Base-by-base conservation (phyloP, 2,329 filamentous ascomycete genomes). In the Calonectria pteridis region DNA sequence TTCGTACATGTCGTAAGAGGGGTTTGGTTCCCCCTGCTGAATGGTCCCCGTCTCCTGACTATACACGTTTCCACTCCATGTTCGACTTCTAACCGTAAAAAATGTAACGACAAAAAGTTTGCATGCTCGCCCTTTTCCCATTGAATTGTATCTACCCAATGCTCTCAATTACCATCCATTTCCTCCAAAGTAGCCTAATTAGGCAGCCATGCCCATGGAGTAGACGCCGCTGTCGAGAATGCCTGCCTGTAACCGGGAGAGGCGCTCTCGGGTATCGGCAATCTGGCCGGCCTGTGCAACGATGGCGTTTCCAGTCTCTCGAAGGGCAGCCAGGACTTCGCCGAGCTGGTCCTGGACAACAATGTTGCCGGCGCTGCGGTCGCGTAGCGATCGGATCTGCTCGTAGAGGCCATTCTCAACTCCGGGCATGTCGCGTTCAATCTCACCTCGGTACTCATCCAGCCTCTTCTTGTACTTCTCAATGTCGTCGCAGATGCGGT, bases 381-480 rank as follows among this genome's bases (percentile, higher is more conserved):
- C 84, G 9, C 84, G 81, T 20, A 86, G 75, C 16, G 80, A 77
- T 29, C 84, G 80, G 63, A 87, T 85, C 73, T 86, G 84, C 73
- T 87, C 86, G 72, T 87, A 87, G 20, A 87, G 81, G 0, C 86
- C 86, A 67, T 87, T 86, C 78, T 87, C 86, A 2, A 87, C 86
- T 33, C 86, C 85, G 3, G 86, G 86, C 86, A 87, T 87, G 77
- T 87, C 86, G 43, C 86, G 84, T 77, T 87, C 86, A 51, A 87
- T 87, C 76, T 87, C 86, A 63, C 80, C 82, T n/a, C 86, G 84
- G 76, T 87, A 87, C 69, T 86, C 84, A 68, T 87, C 85, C 37
- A 87, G 79, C 28, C 86, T 83, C 74, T 80, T 82, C 78, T 87
- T 86, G 75, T 87, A 86, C 71, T 84, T 84, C 66, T 86, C 84